phyloP scores from a whole-genome alignment of 306 rosid species.

The Corylus avellana region DNA sequence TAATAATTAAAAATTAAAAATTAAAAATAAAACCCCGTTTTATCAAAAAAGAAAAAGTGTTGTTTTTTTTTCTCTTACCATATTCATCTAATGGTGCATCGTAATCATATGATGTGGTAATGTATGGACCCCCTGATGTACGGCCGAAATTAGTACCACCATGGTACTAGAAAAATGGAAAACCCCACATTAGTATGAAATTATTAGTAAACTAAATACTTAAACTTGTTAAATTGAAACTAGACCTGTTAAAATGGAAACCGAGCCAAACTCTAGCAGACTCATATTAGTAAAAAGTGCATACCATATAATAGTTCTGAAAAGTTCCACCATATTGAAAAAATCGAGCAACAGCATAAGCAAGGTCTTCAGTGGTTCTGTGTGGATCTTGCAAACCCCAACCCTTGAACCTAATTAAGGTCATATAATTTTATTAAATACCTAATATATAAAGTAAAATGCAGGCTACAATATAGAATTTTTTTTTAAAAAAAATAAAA shows the following conservation, averaged over 20 bases:
- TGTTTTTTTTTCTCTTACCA: slow-evolving; percentile 18
- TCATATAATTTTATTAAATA: too few species aligned
- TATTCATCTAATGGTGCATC: slow-evolving; percentile 55
- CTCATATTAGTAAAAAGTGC: not conserved
- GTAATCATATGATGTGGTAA: slow-evolving; percentile 47
- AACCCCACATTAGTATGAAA: not conserved
- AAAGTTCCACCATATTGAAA: slow-evolving; percentile 39
- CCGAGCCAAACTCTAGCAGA: too few species aligned
- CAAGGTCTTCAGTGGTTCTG: slow-evolving; percentile 46
- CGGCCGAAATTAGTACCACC: slow-evolving; percentile 50
- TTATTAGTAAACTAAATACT: too few species aligned
- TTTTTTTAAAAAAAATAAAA: too few species aligned
- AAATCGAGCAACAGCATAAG: slow-evolving; percentile 43
- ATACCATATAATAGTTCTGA: slow-evolving; percentile 48
- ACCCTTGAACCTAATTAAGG: slow-evolving; percentile 26
- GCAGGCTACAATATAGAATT: too few species aligned
- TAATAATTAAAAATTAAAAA: not conserved
- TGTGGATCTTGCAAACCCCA: slow-evolving; percentile 40
- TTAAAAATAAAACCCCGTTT: not conserved
- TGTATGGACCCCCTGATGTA: slow-evolving; percentile 40
- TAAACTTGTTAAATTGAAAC: not conserved
- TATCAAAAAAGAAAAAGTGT: not conserved
- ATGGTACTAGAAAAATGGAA: slow-evolving; percentile 25
- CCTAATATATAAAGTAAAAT: not conserved
- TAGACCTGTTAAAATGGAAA: too few species aligned